phyloP scores from a whole-genome alignment of 2,329 filamentous ascomycete species.

The Penicillium sp. region DNA sequence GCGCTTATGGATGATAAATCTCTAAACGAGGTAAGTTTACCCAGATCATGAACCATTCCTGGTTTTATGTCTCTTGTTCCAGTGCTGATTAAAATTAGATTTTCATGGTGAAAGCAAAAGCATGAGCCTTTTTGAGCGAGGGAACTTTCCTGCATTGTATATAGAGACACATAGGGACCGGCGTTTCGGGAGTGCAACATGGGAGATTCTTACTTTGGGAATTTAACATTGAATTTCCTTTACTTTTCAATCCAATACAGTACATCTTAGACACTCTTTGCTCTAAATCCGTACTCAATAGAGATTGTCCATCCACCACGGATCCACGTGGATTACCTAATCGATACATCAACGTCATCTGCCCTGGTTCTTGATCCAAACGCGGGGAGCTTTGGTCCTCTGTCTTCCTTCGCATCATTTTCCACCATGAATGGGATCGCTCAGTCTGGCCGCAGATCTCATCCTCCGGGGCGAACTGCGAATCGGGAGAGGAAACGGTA shows the following conservation, averaged over 20 bases:
- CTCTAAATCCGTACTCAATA: no score
- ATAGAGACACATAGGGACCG: neutral
- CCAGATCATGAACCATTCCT: neutral
- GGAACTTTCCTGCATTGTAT: neutral
- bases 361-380: neutral
- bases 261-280: no score
- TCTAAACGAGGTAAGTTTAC: constrained; percentile 71
- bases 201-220: neutral
- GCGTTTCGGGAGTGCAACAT: neutral
- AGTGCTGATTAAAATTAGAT: constrained; percentile 17
- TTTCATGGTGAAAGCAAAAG: constrained; percentile 28
- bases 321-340: constrained; percentile 4
- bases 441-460: constrained; percentile 1
- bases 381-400: neutral
- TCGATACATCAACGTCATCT: neutral
- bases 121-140: neutral
- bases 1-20: constrained; percentile 79
- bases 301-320: no score
- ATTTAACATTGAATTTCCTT: neutral
- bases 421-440: constrained; percentile 15
- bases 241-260: neutral
- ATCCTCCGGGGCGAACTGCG: neutral
- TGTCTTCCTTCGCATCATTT: neutral
- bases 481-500: constrained; percentile 17
- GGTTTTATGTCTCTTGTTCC: neutral